Evolutionary conservation across 805 yeast genomes (phyloP).

Genomic region (Candida manassasensis): DNA sequence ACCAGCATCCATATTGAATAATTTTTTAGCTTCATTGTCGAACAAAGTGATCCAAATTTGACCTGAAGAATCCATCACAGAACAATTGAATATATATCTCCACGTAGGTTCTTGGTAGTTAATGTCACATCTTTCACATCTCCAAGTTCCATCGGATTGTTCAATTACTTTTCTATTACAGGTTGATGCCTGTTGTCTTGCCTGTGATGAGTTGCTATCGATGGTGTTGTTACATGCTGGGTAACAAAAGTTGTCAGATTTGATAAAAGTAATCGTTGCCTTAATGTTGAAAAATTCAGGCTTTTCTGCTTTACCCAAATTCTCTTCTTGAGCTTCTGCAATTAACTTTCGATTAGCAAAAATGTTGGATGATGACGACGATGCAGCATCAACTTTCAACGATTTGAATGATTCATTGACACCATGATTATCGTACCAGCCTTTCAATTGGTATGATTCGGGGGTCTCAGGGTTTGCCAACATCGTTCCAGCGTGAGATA

Average conservation of each 20-base stretch:
- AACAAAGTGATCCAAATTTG: slow-evolving; percentile 84
- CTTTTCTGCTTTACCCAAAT: slow-evolving; percentile 68
- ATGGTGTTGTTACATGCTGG: slow-evolving; percentile 76
- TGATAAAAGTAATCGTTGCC: slow-evolving; percentile 68
- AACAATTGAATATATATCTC: slow-evolving; percentile 73
- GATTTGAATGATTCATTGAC: slow-evolving; percentile 55
- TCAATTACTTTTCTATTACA: slow-evolving; percentile 85
- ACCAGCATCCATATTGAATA: slow-evolving; percentile 65
- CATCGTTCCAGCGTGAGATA: slow-evolving; percentile 74
- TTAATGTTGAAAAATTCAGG: slow-evolving; percentile 75
- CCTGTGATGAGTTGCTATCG: slow-evolving; percentile 13
- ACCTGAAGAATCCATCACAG: slow-evolving; percentile 77
- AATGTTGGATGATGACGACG: slow-evolving; percentile 29
- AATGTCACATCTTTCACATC: slow-evolving; percentile 88
- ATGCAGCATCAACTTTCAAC: slow-evolving; percentile 49
- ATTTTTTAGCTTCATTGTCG: slow-evolving; percentile 72
- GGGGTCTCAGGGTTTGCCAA: slow-evolving; percentile 81
- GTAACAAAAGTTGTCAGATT: slow-evolving; percentile 75
- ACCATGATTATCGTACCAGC: slow-evolving; percentile 91
- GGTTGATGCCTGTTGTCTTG: slow-evolving; percentile 10
- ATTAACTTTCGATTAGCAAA: slow-evolving; percentile 62
- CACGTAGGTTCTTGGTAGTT: slow-evolving; percentile 65
- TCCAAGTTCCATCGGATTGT: slow-evolving; percentile 70
- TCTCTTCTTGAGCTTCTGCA: slow-evolving; percentile 57
- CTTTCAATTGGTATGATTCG: slow-evolving; percentile 83